A percentile compares a stretch with the other conserved stretches of the same genome.
Evolutionary conservation across 73 alveolate species (phyloP).

Genomic region (Uronychia setigera): DNA sequence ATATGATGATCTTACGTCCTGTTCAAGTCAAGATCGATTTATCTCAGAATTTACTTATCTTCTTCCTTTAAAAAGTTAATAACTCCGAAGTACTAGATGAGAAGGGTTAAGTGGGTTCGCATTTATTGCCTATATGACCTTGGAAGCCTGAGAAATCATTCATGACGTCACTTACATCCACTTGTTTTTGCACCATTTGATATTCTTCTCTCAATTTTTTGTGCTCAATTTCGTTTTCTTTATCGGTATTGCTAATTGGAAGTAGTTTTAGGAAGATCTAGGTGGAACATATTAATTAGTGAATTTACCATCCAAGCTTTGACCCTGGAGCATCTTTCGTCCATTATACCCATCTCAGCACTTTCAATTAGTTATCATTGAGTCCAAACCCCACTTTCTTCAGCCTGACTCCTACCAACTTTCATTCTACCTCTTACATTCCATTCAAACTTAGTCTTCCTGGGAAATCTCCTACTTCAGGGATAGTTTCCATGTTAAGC

Average conservation of each 20-base stretch:
- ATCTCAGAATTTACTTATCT: not conserved
- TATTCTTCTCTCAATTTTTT: not conserved
- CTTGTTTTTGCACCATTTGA: not conserved
- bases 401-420: not conserved
- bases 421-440: not conserved
- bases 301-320: not conserved
- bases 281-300: not conserved
- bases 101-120: not conserved
- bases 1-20: not conserved
- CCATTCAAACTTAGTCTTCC: not conserved
- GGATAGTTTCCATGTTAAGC: too few species aligned
- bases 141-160: not conserved
- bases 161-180: not conserved
- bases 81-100: not conserved
- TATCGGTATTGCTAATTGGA: not conserved
- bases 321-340: not conserved
- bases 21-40: not conserved
- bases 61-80: not conserved
- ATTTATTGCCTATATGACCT: not conserved
- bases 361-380: not conserved
- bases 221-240: not conserved
- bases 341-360: not conserved
- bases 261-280: not conserved
- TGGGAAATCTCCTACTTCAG: not conserved
- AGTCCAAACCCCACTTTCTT: not conserved